Evolutionary conservation across 495 filamentous ascomycete genomes (phyloP).

Genomic region (Opeltia flavorubescens): DNA sequence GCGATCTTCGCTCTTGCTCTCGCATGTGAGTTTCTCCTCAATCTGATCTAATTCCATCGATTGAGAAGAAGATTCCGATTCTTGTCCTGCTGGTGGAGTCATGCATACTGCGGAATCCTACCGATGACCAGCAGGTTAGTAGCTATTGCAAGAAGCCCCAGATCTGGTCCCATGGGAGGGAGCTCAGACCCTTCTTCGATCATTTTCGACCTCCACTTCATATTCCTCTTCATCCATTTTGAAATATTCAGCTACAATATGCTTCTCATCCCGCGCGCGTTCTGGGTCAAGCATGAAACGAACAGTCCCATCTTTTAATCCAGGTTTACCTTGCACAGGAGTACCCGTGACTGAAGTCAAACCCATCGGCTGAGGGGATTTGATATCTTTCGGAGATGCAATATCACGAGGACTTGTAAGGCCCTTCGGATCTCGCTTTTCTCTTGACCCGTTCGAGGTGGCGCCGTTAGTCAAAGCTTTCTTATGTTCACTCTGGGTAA

Average conservation of each 20-base stretch:
- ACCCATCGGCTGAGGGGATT: conserved; percentile 22
- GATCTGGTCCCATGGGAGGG: not conserved
- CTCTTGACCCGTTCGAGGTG: conserved; percentile 6
- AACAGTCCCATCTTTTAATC: conserved; percentile 57
- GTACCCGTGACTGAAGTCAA: conserved; percentile 16
- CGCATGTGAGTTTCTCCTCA: too few species aligned
- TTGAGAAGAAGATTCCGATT: not conserved
- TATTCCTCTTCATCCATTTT: conserved; percentile 68
- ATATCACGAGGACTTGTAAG: conserved; percentile 12
- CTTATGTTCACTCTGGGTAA: conserved; percentile 20
- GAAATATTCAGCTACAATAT: conserved; percentile 51
- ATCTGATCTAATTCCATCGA: not conserved
- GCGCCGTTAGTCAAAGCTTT: conserved; percentile 15
- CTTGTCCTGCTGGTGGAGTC: not conserved
- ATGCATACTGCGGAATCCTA: not conserved
- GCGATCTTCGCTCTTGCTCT: not conserved
- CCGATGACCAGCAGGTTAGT: not conserved
- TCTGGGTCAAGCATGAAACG: conserved; percentile 82
- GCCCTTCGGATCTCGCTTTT: conserved; percentile 5
- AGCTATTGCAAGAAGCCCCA: not conserved
- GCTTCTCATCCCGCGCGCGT: conserved; percentile 56
- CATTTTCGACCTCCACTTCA: conserved; percentile 46
- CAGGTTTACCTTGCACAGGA: conserved; percentile 23
- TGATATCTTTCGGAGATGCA: conserved; percentile 15
- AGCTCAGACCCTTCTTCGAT: conserved; percentile 6